A percentile compares a stretch with the other conserved stretches of the same genome.
Conservation (phyloP, 208 protist genomes). For the Vickermania ingenoplastis region DNA sequence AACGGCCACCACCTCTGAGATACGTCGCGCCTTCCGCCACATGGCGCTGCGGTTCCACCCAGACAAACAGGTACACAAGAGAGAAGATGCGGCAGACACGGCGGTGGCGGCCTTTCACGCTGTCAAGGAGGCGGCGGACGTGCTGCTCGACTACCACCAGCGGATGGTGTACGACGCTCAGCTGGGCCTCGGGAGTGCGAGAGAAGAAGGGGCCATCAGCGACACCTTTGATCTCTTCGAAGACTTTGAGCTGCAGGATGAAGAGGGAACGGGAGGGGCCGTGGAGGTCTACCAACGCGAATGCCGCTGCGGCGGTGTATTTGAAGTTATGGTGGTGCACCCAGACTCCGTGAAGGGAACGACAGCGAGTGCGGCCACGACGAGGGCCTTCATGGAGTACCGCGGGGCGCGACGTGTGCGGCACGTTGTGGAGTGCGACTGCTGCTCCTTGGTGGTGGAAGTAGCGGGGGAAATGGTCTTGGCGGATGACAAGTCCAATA, state of each 20-base stretch:
- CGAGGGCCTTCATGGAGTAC: no score
- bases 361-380: no score
- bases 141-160: slow-evolving; percentile 49
- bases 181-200: slow-evolving; percentile 22
- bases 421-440: slow-evolving; percentile 58
- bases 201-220: slow-evolving; percentile 39
- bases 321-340: slow-evolving; percentile 39
- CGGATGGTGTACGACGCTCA: slow-evolving; percentile 41
- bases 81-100: not conserved
- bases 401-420: not conserved
- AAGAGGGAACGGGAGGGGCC: slow-evolving; percentile 6
- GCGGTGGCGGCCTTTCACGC: slow-evolving; percentile 24
- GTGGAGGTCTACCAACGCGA: slow-evolving; percentile 48
- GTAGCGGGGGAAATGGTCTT: no score
- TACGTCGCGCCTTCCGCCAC: slow-evolving; percentile 51
- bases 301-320: slow-evolving; percentile 71
- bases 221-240: slow-evolving; percentile 40
- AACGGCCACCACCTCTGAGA: slow-evolving; percentile 29
- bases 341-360: not conserved
- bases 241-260: slow-evolving; percentile 32
- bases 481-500: no score
- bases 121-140: slow-evolving; percentile 56
- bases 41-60: slow-evolving; percentile 64
- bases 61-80: slow-evolving; percentile 27
- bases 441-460: slow-evolving; percentile 66